Conservation (phyloP, 1,284 basidiomycete species). For the Rhodotorula sp. region DNA sequence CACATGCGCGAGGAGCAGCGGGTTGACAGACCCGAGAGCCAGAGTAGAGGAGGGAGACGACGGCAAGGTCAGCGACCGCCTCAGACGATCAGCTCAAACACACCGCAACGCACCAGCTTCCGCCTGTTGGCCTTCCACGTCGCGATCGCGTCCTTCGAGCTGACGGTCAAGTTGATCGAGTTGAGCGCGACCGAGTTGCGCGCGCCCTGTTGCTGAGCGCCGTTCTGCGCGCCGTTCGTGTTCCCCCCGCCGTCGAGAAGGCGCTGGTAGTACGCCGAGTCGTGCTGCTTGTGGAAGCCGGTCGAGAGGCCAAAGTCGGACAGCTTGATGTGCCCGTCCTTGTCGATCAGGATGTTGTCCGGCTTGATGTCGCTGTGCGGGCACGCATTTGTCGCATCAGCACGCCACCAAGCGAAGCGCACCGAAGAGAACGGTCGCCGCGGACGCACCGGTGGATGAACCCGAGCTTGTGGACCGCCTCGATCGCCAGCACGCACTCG, state of each 20-base stretch:
- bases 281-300: constrained; percentile 91
- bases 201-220: constrained; percentile 17
- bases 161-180: constrained; percentile 91
- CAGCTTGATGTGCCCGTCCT: constrained; percentile 88
- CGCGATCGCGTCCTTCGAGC: constrained; percentile 85
- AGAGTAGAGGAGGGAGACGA: neutral
- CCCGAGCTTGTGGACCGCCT: constrained; percentile 97
- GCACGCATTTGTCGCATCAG: neutral
- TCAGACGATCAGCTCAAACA: too few relatives aligned
- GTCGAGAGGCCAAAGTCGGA: constrained; percentile 94
- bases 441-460: constrained; percentile 90
- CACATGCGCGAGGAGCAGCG: neutral
- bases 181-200: constrained; percentile 95
- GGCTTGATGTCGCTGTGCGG: constrained; percentile 83
- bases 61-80: too few relatives aligned
- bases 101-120: constrained; percentile 66
- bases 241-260: constrained; percentile 64
- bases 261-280: constrained; percentile 90
- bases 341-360: constrained; percentile 95
- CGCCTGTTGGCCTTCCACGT: constrained; percentile 99
- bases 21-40: too few relatives aligned
- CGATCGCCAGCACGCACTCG: constrained; percentile 95
- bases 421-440: neutral
- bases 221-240: neutral
- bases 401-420: neutral